A percentile compares a stretch with the other conserved stretches of the same genome.
These are phyloP conservation scores for Calonectria ilicicola DNA, from an alignment of 2,329 filamentous ascomycete species.

Conservation along the genomic window DNA sequence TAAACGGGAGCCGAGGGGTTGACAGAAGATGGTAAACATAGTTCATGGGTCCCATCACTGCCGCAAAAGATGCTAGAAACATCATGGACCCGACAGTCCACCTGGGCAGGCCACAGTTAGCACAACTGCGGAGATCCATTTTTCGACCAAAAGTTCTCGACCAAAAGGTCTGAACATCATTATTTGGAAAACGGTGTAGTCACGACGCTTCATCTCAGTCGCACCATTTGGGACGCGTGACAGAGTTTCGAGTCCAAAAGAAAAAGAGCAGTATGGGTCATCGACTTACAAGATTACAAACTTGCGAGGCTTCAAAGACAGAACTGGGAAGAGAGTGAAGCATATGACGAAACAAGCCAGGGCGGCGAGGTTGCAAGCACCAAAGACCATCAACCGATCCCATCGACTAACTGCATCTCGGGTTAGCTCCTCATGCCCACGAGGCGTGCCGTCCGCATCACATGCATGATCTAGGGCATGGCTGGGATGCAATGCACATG, in stretches of 20 bases:
- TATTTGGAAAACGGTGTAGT: constrained; percentile 28
- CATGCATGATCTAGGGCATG: constrained; percentile 53
- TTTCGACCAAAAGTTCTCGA: constrained; percentile 16
- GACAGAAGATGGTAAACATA: constrained; percentile 90
- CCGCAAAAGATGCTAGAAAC: constrained; percentile 92
- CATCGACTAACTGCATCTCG: constrained; percentile 85
- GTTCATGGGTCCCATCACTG: constrained; percentile 89
- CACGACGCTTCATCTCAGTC: constrained; percentile 23
- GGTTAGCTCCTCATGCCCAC: constrained; percentile 53
- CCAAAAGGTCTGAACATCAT: constrained; percentile 30
- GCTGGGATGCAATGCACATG: constrained; percentile 58
- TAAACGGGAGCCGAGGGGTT: constrained; percentile 88
- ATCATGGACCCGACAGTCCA: constrained; percentile 94
- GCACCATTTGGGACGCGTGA: constrained; percentile 30
- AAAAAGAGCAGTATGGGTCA: constrained; percentile 15
- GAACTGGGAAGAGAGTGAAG: constrained; percentile 88
- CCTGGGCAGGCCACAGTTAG: constrained; percentile 63
- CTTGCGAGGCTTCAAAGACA: constrained; percentile 86
- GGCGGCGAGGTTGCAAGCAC: constrained; percentile 89
- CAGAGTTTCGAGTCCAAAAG: constrained; percentile 20
- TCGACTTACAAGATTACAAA: constrained; percentile 94
- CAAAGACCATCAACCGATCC: constrained; percentile 95
- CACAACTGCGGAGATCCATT: constrained; percentile 30
- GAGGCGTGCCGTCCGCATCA: constrained; percentile 57
- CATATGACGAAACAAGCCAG: constrained; percentile 93